Evolutionary conservation across 2,329 filamentous ascomycete genomes (phyloP), one percentile per base, ranked within the genome.

Genomic region (Fonsecaea erecta): DNA sequence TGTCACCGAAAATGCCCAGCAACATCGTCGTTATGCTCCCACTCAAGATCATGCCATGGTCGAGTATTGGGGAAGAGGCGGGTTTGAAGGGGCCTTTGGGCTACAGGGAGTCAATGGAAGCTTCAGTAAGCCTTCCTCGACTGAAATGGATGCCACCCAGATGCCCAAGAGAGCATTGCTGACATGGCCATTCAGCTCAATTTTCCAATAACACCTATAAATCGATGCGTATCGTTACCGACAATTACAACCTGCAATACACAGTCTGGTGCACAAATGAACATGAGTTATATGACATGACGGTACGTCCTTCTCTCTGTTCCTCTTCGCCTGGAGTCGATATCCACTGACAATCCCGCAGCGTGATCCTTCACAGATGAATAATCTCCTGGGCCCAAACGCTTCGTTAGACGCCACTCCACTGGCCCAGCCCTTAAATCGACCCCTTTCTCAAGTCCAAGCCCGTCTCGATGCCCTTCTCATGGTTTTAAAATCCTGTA

Each of bases 41-140:
- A 30, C 3, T 30, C 8, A 8, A 8, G 32, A 34, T 2, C 32
- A 34, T 12, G 32, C 12, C 32, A 34, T 9, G 6, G 9, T 34
- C 32, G 32, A 34, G 9, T 34, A 9, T 11, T 34, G 32, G 32
- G 32, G 32, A 2, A 5, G 11, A n/a, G 5, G 3, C 83, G 85
- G 66, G 76, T 80, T 0, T 83, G 86, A 0, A 84, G 86, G 67
- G 84, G 86, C 65, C 32, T 85, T 81, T n/a, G 69, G 71, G 0
- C 67, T 9, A 32, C 4, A 4, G 30, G 30, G 9, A 32, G 30
- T 32, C 30, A 9, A 4, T 4, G 4, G 30, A 32, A 32, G 30
- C 30, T 32, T 32, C n/a, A n/a, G n/a, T n/a, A n/a, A n/a, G n/a
- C n/a, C n/a, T n/a, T n/a, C n/a, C n/a, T n/a, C 76, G 76, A 0